A percentile compares a stretch with the other conserved stretches of the same genome.
These are phyloP conservation scores for Coriolopsis trogii DNA, from an alignment of 1,284 basidiomycete genomes.

Conservation along the genomic window DNA sequence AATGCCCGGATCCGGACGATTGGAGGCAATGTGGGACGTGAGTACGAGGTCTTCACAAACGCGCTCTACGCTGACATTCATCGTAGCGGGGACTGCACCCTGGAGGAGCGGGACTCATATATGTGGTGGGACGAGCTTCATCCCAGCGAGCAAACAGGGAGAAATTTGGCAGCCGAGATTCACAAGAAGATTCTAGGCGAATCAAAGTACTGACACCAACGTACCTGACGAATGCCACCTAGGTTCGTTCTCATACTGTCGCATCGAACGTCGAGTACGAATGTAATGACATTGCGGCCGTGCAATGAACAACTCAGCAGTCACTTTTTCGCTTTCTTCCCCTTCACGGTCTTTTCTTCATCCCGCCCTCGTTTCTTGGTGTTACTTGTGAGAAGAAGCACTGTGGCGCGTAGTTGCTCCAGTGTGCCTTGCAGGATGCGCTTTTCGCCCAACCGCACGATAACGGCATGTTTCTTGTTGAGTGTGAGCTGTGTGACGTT, in stretches of 20 bases:
- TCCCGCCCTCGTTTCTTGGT: constrained; percentile 23
- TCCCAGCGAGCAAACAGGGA: constrained; percentile 11
- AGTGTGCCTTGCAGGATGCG: constrained; percentile 54
- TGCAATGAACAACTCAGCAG: too few species aligned
- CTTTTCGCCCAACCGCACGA: constrained; percentile 85
- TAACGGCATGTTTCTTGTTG: constrained; percentile 64
- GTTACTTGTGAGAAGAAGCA: neutral
- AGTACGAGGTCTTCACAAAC: neutral
- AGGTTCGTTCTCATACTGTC: too few species aligned
- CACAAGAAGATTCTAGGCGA: constrained; percentile 5
- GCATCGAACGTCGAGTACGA: too few species aligned
- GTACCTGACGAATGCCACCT: too few species aligned
- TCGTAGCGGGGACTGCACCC: constrained; percentile 5
- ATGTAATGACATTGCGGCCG: too few species aligned
- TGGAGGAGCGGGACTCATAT: constrained; percentile 7
- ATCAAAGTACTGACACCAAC: constrained; percentile 3
- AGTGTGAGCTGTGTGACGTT: constrained; percentile 33
- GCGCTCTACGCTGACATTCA: neutral
- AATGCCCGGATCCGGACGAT: constrained; percentile 9
- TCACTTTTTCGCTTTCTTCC: constrained; percentile 23
- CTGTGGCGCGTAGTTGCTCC: constrained; percentile 8
- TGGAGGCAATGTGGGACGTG: constrained; percentile 11
- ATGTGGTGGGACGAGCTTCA: constrained; percentile 16
- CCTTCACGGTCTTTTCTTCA: constrained; percentile 12
- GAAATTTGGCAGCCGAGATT: constrained; percentile 9